Percentiles rank a stretch among this genome's conserved stretches.
These are phyloP conservation scores for Plenodomus lindquistii DNA, from an alignment of 2,329 filamentous ascomycete genomes.

Conservation along the genomic window DNA sequence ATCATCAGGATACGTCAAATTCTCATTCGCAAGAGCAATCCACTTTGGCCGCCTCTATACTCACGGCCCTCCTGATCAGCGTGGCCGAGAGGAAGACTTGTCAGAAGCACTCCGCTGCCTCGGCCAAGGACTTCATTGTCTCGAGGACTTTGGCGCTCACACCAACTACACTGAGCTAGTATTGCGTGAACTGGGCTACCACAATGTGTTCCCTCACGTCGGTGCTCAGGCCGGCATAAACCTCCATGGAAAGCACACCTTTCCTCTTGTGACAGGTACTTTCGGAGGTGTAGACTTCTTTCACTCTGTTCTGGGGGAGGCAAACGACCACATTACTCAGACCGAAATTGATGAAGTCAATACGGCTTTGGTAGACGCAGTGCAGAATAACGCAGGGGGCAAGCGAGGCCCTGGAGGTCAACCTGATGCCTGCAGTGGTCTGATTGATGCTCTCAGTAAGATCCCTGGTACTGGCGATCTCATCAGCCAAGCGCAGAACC, in stretches of 20 bases:
- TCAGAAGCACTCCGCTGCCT: conserved; percentile 55
- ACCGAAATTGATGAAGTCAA: conserved; percentile 54
- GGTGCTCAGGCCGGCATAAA: conserved; percentile 52
- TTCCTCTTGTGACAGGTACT: conserved; percentile 58
- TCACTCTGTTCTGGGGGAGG: conserved; percentile 55
- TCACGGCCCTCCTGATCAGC: conserved; percentile 46
- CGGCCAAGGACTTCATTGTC: conserved; percentile 57
- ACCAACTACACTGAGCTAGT: conserved; percentile 60
- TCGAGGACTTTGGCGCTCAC: conserved; percentile 60
- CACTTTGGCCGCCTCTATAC: conserved; percentile 55
- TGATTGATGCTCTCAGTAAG: conserved; percentile 74
- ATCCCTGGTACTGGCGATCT: conserved; percentile 64
- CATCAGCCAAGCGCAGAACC: conserved; percentile 50
- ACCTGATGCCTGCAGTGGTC: conserved; percentile 36
- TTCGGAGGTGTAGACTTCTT: conserved; percentile 59
- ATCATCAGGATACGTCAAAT: conserved; percentile 75
- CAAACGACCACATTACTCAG: conserved; percentile 55
- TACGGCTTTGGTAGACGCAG: conserved; percentile 48
- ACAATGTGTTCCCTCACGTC: conserved; percentile 57
- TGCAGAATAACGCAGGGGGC: conserved; percentile 21
- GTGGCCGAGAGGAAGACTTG: conserved; percentile 50
- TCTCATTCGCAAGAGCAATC: conserved; percentile 54
- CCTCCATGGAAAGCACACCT: conserved; percentile 53
- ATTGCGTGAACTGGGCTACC: conserved; percentile 55
- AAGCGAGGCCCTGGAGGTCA: conserved; percentile 38